Evolutionary conservation across 1,139 yeast genomes (phyloP), one percentile per base, ranked within the genome.

Genomic region (Blastobotrys elegans): DNA sequence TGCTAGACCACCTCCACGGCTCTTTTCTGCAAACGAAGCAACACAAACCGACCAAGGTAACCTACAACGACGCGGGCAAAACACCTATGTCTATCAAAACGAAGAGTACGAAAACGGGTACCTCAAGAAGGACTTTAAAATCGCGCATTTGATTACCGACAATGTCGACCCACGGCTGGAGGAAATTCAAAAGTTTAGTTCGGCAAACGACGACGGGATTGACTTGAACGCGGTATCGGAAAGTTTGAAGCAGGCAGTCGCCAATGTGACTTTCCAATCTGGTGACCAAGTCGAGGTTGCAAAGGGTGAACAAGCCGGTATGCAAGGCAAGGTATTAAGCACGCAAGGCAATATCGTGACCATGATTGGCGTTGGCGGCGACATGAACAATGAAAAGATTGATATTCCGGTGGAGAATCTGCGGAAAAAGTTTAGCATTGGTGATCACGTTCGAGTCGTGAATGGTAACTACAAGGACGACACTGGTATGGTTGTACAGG

Each of bases 381-480:
- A 78, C 17, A 72, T 75, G 46, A 68, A 65, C 43, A 66, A 72
- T 54, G 69, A 74, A 54, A 70, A 75, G 49, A 69, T 82, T 49
- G 86, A 82, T 58, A 85, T 90, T 41, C 97, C 97, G 22, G 77
- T 84, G 3, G 75, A 77, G 45, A 85, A 88, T 56, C 73, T 92
- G 61, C 79, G 97, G 62, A 92, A 92, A 65, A 80, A 86, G 44
- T 92, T 92, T 67, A 70, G 77, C 46, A 81, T 89, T 46, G 98
- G 98, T 74, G 98, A 92, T 66, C 97, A 92, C 64, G 96, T 94
- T 14, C 82, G 96, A 51, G 95, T 92, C 27, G 79, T 87, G 41
- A 87, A 84, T 62, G 98, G 98, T 61, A 88, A 84, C 62, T 95
- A 88, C 65, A 74, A 81, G 48, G 97, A 90, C 60, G 97, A 90